Evolutionary conservation across 2,329 filamentous ascomycete genomes (phyloP), one percentile per base, ranked within the genome.

Genomic region (Fulvia fulva): DNA sequence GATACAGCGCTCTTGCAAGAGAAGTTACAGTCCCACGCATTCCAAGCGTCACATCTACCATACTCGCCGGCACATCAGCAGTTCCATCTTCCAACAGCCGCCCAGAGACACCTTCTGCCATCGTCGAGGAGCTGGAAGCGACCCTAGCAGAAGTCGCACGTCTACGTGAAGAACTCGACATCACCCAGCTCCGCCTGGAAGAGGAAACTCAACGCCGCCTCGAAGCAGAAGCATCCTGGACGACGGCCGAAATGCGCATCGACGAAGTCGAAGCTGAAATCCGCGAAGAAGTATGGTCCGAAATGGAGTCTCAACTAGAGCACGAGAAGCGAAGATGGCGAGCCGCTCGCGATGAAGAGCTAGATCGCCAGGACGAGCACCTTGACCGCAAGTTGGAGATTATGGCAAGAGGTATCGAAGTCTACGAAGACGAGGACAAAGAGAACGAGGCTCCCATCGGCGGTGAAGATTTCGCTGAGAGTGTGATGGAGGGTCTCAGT

Each of bases 1-100:
- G 93, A 19, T 99, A 99, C 76, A 94, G 90, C 22, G 93, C 94
- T 0, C 82, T 99, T 4, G 94, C 94, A 0, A 86, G 91, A 21
- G 93, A 97, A 75, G 89, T 97, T 11, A 95, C 93, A 0, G 90
- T 97, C 1, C 91, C 92, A 5, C 87, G 93, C 5, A 85, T 95
- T 7, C 92, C 92, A 0, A 94, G 89, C 50, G 86, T 93, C 52
- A 89, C 88, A 0, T 86, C 86, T 44, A 89, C 87, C 0, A 89
- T 94, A 32, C 70, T 77, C 5, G 59, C 55, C 14, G 63, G 53
- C 22, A 56, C 54, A 8, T 51, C 50, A 19, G 44, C 49, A 50
- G 68, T 22, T 2, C 66, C 49, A 64, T 56, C 47, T 63, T 60
- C 25, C 51, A 76, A 75, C 1, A 64, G 65, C 45, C 74, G 80